These are phyloP conservation scores for Pythium utonaiense DNA, from an alignment of 352 stramenopile species.

Conservation along the genomic window DNA sequence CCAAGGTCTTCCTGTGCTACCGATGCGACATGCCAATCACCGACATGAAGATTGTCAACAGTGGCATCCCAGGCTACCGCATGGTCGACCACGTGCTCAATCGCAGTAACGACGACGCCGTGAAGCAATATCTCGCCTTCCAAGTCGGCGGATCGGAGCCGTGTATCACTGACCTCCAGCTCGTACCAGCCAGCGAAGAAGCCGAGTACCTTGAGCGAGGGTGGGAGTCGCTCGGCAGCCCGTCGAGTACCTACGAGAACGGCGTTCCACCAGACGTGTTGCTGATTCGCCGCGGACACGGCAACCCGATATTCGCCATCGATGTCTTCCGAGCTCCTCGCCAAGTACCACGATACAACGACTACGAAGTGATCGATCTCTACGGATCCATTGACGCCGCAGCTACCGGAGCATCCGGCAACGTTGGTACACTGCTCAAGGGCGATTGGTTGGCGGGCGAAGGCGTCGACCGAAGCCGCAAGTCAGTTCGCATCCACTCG, in stretches of 20 bases:
- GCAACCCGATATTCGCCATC: conserved; percentile 84
- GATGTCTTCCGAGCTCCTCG: conserved; percentile 83
- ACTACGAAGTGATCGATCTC: conserved; percentile 86
- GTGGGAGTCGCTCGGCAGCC: conserved; percentile 72
- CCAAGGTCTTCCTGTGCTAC: conserved; percentile 84
- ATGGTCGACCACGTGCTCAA: conserved; percentile 81
- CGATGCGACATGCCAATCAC: conserved; percentile 87
- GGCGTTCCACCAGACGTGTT: conserved; percentile 35
- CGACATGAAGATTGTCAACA: conserved; percentile 83
- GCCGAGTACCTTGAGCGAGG: conserved; percentile 40
- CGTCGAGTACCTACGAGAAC: conserved; percentile 32
- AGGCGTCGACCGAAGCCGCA: conserved; percentile 59
- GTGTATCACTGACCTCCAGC: conserved; percentile 73
- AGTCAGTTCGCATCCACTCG: conserved; percentile 58
- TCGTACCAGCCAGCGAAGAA: conserved; percentile 50
- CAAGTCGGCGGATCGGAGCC: conserved; percentile 81
- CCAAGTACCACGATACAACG: conserved; percentile 84
- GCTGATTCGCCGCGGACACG: conserved; percentile 73
- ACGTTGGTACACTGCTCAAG: conserved; percentile 25
- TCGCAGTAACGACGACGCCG: conserved; percentile 51
- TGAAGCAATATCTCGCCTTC: conserved; percentile 80
- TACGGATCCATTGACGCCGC: conserved; percentile 20
- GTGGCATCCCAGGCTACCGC: conserved; percentile 76
- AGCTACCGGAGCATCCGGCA: neutral
- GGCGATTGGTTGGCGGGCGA: conserved; percentile 80